These are phyloP conservation scores for Apiospora koreana DNA, from an alignment of 2,329 filamentous ascomycete genomes.

Conservation along the genomic window DNA sequence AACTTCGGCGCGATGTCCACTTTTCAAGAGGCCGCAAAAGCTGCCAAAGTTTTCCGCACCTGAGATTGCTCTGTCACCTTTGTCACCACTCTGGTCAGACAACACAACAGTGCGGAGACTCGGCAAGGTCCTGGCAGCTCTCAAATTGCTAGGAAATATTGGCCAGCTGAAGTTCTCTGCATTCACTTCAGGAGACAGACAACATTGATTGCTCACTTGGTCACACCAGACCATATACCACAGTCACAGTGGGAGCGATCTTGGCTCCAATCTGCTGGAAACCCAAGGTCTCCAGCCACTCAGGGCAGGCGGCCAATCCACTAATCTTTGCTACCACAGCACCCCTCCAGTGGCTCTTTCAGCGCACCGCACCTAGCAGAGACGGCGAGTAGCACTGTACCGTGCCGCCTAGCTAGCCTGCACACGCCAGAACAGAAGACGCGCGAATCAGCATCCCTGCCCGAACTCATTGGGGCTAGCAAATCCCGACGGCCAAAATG, in stretches of 20 bases:
- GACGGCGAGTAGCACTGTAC: background rate
- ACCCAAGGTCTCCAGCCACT: background rate
- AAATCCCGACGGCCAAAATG: slow-evolving; percentile 8
- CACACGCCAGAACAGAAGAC: background rate
- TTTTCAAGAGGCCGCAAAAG: background rate
- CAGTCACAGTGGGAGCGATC: background rate
- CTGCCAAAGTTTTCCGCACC: slow-evolving; percentile 3
- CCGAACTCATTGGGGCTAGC: slow-evolving; percentile 7
- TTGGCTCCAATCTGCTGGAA: background rate
- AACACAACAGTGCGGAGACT: background rate
- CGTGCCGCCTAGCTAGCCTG: background rate
- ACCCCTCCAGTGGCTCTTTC: slow-evolving; percentile 6
- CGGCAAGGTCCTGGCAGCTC: background rate
- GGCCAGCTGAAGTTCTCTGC: background rate
- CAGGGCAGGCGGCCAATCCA: background rate
- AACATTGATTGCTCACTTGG: background rate
- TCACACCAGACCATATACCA: background rate
- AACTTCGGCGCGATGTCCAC: background rate
- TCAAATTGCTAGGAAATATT: background rate
- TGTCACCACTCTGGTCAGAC: background rate
- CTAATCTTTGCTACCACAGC: slow-evolving; percentile 2
- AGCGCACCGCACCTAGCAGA: background rate
- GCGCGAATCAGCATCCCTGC: slow-evolving; percentile 9
- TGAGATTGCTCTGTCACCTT: background rate
- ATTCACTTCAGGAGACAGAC: background rate